phyloP scores from a whole-genome alignment of 768 basidiomycete species.

The Fomitopsis serialis region DNA sequence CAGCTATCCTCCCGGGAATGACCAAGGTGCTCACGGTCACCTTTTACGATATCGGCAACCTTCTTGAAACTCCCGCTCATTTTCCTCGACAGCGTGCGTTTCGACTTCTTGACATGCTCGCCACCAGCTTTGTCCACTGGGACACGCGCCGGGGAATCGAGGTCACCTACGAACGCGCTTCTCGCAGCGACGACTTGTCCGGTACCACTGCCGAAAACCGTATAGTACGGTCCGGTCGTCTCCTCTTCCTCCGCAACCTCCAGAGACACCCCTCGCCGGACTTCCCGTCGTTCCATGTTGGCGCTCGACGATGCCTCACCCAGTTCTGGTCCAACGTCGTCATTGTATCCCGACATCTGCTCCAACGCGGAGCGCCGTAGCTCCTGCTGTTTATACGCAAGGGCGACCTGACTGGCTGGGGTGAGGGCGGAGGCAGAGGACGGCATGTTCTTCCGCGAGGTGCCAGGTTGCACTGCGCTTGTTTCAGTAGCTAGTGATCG shows the following conservation, averaged over 20 bases:
- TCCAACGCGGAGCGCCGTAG: conserved; percentile 23
- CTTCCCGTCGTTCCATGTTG: background rate
- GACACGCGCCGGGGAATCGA: conserved; percentile 7
- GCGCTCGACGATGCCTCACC: background rate
- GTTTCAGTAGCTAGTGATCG: background rate
- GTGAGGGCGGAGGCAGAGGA: conserved; percentile 31
- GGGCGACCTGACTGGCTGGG: conserved; percentile 40
- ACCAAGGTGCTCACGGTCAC: conserved; percentile 6
- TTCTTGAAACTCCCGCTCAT: conserved; percentile 29
- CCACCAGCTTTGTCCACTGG: background rate
- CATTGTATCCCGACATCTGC: conserved; percentile 24
- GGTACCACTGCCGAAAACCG: conserved; percentile 45
- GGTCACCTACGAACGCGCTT: conserved; percentile 34
- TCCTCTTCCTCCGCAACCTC: conserved; percentile 17
- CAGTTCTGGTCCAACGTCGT: conserved; percentile 1
- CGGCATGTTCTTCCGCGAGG: background rate
- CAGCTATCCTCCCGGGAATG: conserved; percentile 8
- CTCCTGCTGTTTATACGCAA: conserved; percentile 44
- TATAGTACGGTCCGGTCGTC: conserved; percentile 44
- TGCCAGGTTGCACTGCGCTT: background rate
- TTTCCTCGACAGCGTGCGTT: conserved; percentile 27
- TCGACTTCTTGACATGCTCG: conserved; percentile 9
- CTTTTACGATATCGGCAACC: conserved; percentile 12
- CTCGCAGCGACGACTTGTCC: conserved; percentile 41
- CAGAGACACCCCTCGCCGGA: conserved; percentile 2